Evolutionary conservation across 352 stramenopile species (phyloP).

Genomic region (Phytophthora lateralis): DNA sequence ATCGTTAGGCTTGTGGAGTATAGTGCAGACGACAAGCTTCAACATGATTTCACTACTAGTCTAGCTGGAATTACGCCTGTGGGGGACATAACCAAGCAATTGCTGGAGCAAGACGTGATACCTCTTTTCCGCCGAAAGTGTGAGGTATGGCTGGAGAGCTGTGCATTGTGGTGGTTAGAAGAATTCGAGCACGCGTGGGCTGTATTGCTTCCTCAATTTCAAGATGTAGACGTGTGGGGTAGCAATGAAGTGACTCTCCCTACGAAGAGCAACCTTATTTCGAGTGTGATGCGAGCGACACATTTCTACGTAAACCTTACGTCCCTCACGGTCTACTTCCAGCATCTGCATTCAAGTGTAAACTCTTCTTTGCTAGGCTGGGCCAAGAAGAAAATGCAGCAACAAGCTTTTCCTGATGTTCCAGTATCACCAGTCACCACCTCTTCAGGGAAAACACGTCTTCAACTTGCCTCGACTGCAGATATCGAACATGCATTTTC

Average conservation of each 20-base stretch:
- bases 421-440: conserved; percentile 6
- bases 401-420: conserved; percentile 29
- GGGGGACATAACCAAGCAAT: conserved; percentile 50
- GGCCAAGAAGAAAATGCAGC: conserved; percentile 59
- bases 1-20: conserved; percentile 90
- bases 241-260: conserved; percentile 13
- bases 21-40: conserved; percentile 47
- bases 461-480: conserved; percentile 54
- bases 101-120: conserved; percentile 75
- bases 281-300: conserved; percentile 50
- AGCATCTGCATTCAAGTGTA: conserved; percentile 76
- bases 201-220: conserved; percentile 65
- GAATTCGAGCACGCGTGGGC: conserved; percentile 84
- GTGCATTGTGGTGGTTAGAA: conserved; percentile 83
- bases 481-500: conserved; percentile 88
- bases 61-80: conserved; percentile 68
- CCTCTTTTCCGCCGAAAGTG: conserved; percentile 60
- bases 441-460: conserved; percentile 22
- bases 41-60: conserved; percentile 60
- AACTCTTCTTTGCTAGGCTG: conserved; percentile 68
- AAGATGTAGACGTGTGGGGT: conserved; percentile 60
- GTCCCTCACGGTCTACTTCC: conserved; percentile 85
- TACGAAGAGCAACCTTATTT: conserved; percentile 33
- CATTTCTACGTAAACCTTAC: conserved; percentile 88
- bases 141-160: conserved; percentile 82